A percentile compares a stretch with the other conserved stretches of the same genome.
Conservation (phyloP, 2,329 filamentous ascomycete species). For the Huntiella abstrusa region DNA sequence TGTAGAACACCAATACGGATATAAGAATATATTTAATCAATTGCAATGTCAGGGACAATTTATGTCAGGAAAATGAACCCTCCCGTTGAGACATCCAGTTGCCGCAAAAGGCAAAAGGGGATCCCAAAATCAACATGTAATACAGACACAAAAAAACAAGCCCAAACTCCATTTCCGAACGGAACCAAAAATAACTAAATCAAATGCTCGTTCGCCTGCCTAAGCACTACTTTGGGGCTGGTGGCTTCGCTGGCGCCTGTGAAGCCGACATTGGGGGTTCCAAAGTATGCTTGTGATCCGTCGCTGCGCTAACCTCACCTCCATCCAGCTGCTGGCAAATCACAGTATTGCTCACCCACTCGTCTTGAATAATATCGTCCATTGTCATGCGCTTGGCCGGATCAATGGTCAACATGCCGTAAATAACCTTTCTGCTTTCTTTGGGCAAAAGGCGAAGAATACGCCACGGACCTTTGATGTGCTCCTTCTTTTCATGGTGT, state of each 20-base stretch:
- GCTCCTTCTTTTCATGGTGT: constrained; percentile 40
- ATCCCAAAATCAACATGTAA: too few relatives aligned
- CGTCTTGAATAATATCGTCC: constrained; percentile 68
- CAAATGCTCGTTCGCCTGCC: neutral
- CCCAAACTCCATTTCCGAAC: neutral
- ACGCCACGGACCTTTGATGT: constrained; percentile 84
- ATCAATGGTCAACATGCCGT: constrained; percentile 79
- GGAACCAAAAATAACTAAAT: neutral
- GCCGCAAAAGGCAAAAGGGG: too few relatives aligned
- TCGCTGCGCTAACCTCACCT: constrained; percentile 51
- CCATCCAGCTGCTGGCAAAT: constrained; percentile 63
- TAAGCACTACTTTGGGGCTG: neutral
- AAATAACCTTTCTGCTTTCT: constrained; percentile 77
- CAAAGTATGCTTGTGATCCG: constrained; percentile 67
- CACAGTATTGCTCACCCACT: constrained; percentile 71
- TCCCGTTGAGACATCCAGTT: too few relatives aligned
- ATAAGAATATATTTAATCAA: too few relatives aligned
- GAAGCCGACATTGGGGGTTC: constrained; percentile 44
- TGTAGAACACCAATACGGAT: too few relatives aligned
- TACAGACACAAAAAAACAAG: neutral
- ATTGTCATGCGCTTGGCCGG: constrained; percentile 68
- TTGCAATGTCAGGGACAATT: too few relatives aligned
- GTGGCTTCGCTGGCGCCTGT: constrained; percentile 4
- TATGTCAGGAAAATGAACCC: too few relatives aligned
- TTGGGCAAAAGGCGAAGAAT: constrained; percentile 71